These are phyloP conservation scores for Anisogramma anomala DNA, from an alignment of 2,329 filamentous ascomycete genomes.

Conservation along the genomic window DNA sequence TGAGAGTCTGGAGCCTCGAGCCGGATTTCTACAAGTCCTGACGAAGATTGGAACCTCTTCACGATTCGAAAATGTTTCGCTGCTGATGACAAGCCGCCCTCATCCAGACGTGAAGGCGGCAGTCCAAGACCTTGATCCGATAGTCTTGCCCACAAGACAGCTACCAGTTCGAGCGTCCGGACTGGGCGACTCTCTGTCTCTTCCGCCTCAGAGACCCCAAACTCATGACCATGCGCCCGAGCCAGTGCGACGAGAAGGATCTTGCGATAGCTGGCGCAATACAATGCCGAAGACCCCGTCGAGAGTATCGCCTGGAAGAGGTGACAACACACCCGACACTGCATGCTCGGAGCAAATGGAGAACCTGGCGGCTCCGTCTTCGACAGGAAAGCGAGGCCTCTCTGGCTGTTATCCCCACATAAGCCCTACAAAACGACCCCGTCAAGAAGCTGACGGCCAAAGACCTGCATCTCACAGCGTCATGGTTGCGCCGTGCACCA, in stretches of 20 bases:
- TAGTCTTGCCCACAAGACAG: neutral
- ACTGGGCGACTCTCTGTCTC: no score
- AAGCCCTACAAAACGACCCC: neutral
- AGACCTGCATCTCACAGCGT: neutral
- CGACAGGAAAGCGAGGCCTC: neutral
- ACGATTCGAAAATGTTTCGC: neutral
- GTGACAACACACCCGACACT: no score
- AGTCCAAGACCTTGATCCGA: neutral
- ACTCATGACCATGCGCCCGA: no score
- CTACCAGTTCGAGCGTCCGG: neutral
- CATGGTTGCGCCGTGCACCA: neutral
- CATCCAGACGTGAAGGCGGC: neutral
- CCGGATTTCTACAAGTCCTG: neutral
- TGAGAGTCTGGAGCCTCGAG: neutral
- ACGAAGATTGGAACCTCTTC: neutral
- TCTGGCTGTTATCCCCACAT: neutral
- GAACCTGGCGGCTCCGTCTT: no score
- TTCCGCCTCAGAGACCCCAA: neutral
- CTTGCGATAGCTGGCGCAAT: no score
- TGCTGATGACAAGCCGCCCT: slow-evolving; percentile 3
- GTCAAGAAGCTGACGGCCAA: no score
- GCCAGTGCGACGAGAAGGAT: no score
- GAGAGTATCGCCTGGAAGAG: neutral
- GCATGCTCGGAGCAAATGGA: no score
- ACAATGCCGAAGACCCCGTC: no score